Conservation (phyloP, 2,329 filamentous ascomycete species). For the Penicillium sp. region DNA sequence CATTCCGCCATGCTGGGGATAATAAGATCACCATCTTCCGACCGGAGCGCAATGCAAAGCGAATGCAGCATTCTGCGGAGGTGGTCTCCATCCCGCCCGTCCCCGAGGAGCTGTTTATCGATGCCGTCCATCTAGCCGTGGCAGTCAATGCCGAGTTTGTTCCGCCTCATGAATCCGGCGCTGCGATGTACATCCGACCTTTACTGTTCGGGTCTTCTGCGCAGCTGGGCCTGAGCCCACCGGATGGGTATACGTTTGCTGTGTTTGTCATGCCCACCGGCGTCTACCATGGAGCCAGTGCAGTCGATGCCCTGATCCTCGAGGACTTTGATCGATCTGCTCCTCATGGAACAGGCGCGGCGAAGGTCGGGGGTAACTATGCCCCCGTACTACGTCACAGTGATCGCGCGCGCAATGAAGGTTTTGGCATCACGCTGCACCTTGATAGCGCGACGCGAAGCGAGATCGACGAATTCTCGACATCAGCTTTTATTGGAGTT, state of each 20-base stretch:
- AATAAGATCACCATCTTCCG: slow-evolving; percentile 80
- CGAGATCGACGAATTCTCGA: slow-evolving; percentile 95
- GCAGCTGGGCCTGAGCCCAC: slow-evolving; percentile 81
- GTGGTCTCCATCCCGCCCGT: slow-evolving; percentile 82
- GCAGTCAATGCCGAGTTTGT: slow-evolving; percentile 87
- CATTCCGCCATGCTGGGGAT: slow-evolving; percentile 70
- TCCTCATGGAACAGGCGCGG: slow-evolving; percentile 84
- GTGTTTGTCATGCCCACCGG: slow-evolving; percentile 91
- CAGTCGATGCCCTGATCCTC: slow-evolving; percentile 83
- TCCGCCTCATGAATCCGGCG: slow-evolving; percentile 83
- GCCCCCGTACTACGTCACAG: slow-evolving; percentile 87
- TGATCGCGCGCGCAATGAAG: slow-evolving; percentile 73
- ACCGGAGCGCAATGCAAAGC: slow-evolving; percentile 76
- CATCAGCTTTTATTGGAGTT: slow-evolving; percentile 87
- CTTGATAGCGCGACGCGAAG: slow-evolving; percentile 80
- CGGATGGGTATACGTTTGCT: slow-evolving; percentile 87
- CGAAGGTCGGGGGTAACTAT: slow-evolving; percentile 97
- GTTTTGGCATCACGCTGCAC: slow-evolving; percentile 93
- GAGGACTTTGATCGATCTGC: slow-evolving; percentile 93
- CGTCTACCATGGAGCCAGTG: slow-evolving; percentile 87
- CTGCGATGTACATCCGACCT: slow-evolving; percentile 89
- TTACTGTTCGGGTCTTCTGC: slow-evolving; percentile 84
- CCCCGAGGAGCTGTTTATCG: slow-evolving; percentile 72
- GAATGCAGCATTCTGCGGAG: slow-evolving; percentile 80
- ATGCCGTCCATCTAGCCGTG: slow-evolving; percentile 77